Evolutionary conservation across 768 basidiomycete species (phyloP).

Genomic region (Sistotremastrum suecicum): DNA sequence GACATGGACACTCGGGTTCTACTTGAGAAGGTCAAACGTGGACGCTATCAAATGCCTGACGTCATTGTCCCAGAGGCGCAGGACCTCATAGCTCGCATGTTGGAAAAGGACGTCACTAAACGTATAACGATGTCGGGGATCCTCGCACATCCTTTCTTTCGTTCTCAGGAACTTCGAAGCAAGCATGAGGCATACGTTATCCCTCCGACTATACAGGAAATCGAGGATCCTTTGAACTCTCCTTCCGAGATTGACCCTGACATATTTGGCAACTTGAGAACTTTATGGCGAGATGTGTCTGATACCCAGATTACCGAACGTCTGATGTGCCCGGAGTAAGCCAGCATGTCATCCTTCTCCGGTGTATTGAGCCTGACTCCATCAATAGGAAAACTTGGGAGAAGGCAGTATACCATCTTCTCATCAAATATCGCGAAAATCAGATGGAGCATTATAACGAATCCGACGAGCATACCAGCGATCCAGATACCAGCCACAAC

Average conservation of each 20-base stretch:
- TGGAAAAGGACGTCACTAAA: conserved; percentile 55
- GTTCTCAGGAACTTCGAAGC: conserved; percentile 25
- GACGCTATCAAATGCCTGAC: conserved; percentile 58
- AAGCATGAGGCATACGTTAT: conserved; percentile 11
- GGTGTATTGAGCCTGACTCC: background rate
- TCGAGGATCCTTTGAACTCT: conserved; percentile 52
- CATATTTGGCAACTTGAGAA: conserved; percentile 79
- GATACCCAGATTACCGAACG: conserved; percentile 62
- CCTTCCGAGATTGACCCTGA: conserved; percentile 68
- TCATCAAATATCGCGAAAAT: conserved; percentile 70
- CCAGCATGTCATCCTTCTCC: background rate
- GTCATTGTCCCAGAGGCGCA: conserved; percentile 57
- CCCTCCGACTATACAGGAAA: conserved; percentile 43
- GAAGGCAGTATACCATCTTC: conserved; percentile 86
- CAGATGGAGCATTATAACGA: conserved; percentile 64
- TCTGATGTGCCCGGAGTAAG: conserved; percentile 27
- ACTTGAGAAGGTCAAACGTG: conserved; percentile 68
- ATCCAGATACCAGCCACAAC: conserved; percentile 7
- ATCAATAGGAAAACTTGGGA: conserved; percentile 74
- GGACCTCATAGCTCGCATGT: conserved; percentile 70
- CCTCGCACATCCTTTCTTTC: conserved; percentile 65
- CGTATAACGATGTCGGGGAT: conserved; percentile 80
- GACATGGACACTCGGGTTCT: conserved; percentile 68
- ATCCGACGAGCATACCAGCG: conserved; percentile 30
- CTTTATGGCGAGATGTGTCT: conserved; percentile 76